These are phyloP conservation scores for Boletus semigastroideus DNA, from an alignment of 1,284 basidiomycete genomes.

Conservation along the genomic window DNA sequence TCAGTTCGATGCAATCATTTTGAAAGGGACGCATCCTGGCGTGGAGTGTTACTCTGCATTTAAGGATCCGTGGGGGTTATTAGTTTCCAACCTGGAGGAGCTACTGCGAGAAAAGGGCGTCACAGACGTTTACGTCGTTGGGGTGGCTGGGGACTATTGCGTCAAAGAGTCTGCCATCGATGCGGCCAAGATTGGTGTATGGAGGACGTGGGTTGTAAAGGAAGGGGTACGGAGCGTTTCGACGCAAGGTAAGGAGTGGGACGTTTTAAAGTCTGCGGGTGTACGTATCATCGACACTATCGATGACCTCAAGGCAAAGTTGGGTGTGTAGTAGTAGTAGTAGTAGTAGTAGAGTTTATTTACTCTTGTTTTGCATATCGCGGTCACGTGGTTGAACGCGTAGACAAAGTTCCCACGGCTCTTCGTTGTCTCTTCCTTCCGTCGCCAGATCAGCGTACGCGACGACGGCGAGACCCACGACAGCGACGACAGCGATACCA, in stretches of 20 bases:
- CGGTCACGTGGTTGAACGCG: slow-evolving; percentile 34
- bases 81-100: slow-evolving; percentile 38
- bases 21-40: slow-evolving; percentile 44
- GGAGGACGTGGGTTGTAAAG: slow-evolving; percentile 47
- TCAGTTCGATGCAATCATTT: slow-evolving; percentile 40
- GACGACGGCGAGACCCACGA: slow-evolving; percentile 20
- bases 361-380: slow-evolving; percentile 18
- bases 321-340: slow-evolving; percentile 10
- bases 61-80: slow-evolving; percentile 45
- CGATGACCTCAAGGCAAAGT: slow-evolving; percentile 21
- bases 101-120: slow-evolving; percentile 37
- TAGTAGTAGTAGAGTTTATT: not conserved
- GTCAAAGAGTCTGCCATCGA: slow-evolving; percentile 51
- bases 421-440: slow-evolving; percentile 18
- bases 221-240: slow-evolving; percentile 42
- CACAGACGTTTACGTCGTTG: slow-evolving; percentile 49
- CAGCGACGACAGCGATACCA: slow-evolving; percentile 17
- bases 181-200: slow-evolving; percentile 38
- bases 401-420: slow-evolving; percentile 29
- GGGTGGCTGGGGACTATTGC: slow-evolving; percentile 54
- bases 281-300: slow-evolving; percentile 30
- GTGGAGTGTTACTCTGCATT: slow-evolving; percentile 58
- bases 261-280: slow-evolving; percentile 34
- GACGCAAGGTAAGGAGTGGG: slow-evolving; percentile 37
- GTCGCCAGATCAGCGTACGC: slow-evolving; percentile 12